A percentile compares a stretch with the other conserved stretches of the same genome.
Evolutionary conservation across 75 land plant genomes (phyloP).

Genomic region (Sequoiadendron giganteum): DNA sequence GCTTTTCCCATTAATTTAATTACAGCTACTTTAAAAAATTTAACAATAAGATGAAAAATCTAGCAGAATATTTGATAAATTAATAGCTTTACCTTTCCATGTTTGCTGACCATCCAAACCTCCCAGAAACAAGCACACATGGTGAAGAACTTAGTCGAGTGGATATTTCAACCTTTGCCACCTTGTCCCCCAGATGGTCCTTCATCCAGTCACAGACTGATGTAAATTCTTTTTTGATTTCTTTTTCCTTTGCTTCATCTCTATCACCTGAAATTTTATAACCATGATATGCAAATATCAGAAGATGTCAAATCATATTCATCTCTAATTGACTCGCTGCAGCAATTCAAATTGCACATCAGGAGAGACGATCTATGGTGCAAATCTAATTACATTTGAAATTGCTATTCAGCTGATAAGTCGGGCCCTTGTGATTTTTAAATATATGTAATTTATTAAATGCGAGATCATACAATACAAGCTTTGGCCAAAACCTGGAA

Average conservation of each 20-base stretch:
- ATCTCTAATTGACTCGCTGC: neutral
- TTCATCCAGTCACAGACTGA: slow-evolving; percentile 96
- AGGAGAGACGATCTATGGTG: neutral
- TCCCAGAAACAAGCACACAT: slow-evolving; percentile 94
- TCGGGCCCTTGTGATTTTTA: neutral
- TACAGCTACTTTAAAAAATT: neutral
- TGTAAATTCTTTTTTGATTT: slow-evolving; percentile 77
- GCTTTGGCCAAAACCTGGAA: neutral
- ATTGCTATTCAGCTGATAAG: neutral
- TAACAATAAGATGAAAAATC: neutral
- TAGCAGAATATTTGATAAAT: neutral
- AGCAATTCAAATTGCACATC: neutral
- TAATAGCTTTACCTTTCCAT: slow-evolving; percentile 80
- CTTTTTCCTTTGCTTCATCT: slow-evolving; percentile 81
- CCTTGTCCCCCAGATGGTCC: slow-evolving; percentile 84
- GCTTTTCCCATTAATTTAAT: too few relatives aligned
- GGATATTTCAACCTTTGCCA: slow-evolving; percentile 88
- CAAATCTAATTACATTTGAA: neutral
- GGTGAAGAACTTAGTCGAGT: slow-evolving; percentile 89
- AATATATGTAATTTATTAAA: neutral
- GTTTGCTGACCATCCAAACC: slow-evolving; percentile 99
- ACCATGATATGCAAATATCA: neutral
- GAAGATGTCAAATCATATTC: neutral
- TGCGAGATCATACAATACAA: neutral
- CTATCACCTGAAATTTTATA: slow-evolving; percentile 53